Conservation (phyloP, 306 rosid species). For the Hippophae tibetana region DNA sequence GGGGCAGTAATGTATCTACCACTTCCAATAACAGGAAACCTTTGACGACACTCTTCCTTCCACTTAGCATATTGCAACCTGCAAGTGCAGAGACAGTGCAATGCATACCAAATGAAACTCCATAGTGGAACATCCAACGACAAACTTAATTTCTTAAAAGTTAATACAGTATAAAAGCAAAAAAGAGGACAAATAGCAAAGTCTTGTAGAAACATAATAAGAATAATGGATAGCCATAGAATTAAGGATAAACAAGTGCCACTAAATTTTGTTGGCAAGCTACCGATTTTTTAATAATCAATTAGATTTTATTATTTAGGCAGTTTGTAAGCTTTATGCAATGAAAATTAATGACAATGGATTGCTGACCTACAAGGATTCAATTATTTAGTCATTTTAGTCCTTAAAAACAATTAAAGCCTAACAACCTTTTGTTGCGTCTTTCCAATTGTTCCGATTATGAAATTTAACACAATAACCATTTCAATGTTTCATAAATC, state of each 20-base stretch:
- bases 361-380: not conserved
- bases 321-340: too few species aligned
- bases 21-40: constrained; percentile 92
- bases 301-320: not conserved
- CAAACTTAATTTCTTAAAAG: not conserved
- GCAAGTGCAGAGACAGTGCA: constrained; percentile 13
- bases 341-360: too few species aligned
- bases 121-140: not conserved
- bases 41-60: constrained; percentile 76
- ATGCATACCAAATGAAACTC: constrained; percentile 4
- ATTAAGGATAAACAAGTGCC: not conserved
- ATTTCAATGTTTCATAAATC: not conserved
- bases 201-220: not conserved
- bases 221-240: not conserved
- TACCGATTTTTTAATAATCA: not conserved
- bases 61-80: constrained; percentile 70
- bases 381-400: not conserved
- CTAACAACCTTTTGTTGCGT: too few species aligned
- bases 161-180: not conserved
- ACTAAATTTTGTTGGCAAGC: not conserved
- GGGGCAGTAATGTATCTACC: constrained; percentile 91
- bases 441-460: not conserved
- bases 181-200: not conserved
- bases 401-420: not conserved
- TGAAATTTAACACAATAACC: not conserved